A percentile compares a stretch with the other conserved stretches of the same genome.
phyloP scores from a whole-genome alignment of 1,139 yeast genomes.

The Lodderomyces jiufengensis region DNA sequence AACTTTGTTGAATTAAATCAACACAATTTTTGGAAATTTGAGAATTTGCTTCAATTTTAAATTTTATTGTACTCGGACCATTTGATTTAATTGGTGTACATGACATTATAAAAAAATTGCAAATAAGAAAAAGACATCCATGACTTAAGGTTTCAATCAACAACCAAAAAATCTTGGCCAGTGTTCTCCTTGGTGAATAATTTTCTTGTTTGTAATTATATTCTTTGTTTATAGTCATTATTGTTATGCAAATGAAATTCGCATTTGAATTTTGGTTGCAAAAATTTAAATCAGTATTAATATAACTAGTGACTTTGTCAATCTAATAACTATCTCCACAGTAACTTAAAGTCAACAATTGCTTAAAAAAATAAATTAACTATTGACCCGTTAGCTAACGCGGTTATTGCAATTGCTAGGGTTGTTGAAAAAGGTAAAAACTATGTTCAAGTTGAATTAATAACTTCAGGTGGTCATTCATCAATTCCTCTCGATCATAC shows the following conservation, averaged over 20 bases:
- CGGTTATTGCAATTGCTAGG: slow-evolving; percentile 35
- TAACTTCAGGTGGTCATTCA: slow-evolving; percentile 46
- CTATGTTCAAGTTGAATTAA: slow-evolving; percentile 31
- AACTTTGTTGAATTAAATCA: slow-evolving; percentile 31
- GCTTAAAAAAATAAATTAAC: slow-evolving; percentile 41
- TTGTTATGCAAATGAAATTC: too few relatives aligned
- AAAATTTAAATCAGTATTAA: too few relatives aligned
- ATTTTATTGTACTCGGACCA: slow-evolving; percentile 5
- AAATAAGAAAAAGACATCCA: background rate
- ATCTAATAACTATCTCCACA: too few relatives aligned
- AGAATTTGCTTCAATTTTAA: slow-evolving; percentile 10
- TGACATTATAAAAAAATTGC: background rate
- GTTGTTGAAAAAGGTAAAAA: slow-evolving; percentile 42
- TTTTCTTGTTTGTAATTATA: too few relatives aligned
- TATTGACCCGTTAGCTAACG: slow-evolving; percentile 25
- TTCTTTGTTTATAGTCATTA: too few relatives aligned
- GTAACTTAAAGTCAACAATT: slow-evolving; percentile 18
- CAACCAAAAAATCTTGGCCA: background rate
- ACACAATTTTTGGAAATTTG: slow-evolving; percentile 9
- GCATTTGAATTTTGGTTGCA: too few relatives aligned
- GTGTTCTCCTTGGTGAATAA: background rate
- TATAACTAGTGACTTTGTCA: too few relatives aligned
- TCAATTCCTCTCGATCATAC: slow-evolving; percentile 47
- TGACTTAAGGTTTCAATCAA: background rate
- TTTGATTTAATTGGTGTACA: slow-evolving; percentile 6